Evolutionary conservation across 1,284 basidiomycete species (phyloP).

Genomic region (Sanghuangporus baumii): DNA sequence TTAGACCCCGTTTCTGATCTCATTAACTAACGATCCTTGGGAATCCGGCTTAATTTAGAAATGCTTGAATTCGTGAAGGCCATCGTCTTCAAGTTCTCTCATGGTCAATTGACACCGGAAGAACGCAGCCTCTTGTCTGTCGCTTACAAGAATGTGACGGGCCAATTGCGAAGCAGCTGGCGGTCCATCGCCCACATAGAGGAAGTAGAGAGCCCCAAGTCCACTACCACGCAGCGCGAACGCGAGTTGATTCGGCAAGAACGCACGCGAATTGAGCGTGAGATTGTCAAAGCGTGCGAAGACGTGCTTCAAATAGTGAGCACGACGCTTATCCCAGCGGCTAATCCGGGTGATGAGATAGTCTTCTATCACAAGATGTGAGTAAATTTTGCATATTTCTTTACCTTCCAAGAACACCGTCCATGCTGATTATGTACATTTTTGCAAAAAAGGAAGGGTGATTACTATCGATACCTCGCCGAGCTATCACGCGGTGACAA

Average conservation of each 20-base stretch:
- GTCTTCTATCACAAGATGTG: constrained; percentile 70
- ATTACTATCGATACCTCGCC: constrained; percentile 65
- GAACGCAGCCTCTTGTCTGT: constrained; percentile 66
- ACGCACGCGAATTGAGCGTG: constrained; percentile 49
- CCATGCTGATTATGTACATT: neutral
- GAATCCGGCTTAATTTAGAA: constrained; percentile 32
- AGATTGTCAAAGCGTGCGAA: constrained; percentile 50
- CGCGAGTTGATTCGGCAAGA: constrained; percentile 45
- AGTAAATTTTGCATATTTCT: constrained; percentile 20
- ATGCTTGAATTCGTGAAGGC: constrained; percentile 53
- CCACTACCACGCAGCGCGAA: constrained; percentile 30
- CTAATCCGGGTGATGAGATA: constrained; percentile 52
- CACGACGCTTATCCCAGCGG: constrained; percentile 46
- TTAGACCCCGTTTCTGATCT: neutral
- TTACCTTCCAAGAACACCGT: neutral
- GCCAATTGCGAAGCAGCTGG: constrained; percentile 57
- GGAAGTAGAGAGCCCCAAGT: constrained; percentile 37
- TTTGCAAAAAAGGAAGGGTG: constrained; percentile 47
- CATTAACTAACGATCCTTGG: neutral
- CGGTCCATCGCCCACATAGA: constrained; percentile 52
- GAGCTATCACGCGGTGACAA: constrained; percentile 46
- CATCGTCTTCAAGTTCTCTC: constrained; percentile 39
- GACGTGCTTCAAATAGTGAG: constrained; percentile 54
- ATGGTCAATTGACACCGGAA: constrained; percentile 48
- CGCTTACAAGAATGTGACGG: constrained; percentile 66